These are phyloP conservation scores for Exophiala sp. DNA, from an alignment of 2,329 filamentous ascomycete genomes.

Conservation along the genomic window DNA sequence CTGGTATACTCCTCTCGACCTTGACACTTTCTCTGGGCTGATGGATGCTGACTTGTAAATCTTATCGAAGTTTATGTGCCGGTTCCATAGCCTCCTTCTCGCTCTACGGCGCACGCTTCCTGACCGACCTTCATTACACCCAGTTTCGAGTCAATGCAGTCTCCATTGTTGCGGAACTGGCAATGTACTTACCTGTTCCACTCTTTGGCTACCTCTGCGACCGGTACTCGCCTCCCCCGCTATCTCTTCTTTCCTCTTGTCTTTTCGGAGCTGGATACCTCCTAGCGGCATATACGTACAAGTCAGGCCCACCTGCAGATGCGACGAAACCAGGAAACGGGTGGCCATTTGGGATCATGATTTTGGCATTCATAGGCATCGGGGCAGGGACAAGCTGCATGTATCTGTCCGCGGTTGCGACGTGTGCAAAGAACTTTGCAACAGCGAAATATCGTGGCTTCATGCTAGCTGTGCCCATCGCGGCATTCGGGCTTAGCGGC, in stretches of 20 bases:
- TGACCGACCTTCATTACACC: slow-evolving; percentile 76
- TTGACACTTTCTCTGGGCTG: background rate
- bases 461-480: slow-evolving; percentile 83
- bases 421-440: slow-evolving; percentile 97
- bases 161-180: slow-evolving; percentile 77
- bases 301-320: slow-evolving; percentile 49
- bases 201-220: slow-evolving; percentile 88
- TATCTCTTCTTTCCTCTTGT: slow-evolving; percentile 64
- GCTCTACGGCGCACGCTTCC: slow-evolving; percentile 85
- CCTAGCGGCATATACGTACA: slow-evolving; percentile 73
- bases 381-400: slow-evolving; percentile 80
- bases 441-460: slow-evolving; percentile 80
- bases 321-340: slow-evolving; percentile 46
- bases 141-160: slow-evolving; percentile 90
- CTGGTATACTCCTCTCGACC: slow-evolving; percentile 38
- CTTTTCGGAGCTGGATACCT: slow-evolving; percentile 78
- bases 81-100: slow-evolving; percentile 92
- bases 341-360: slow-evolving; percentile 76
- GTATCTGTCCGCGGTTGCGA: slow-evolving; percentile 87
- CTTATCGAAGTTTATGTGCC: slow-evolving; percentile 59
- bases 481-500: slow-evolving; percentile 84
- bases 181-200: slow-evolving; percentile 88
- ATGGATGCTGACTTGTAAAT: background rate
- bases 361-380: slow-evolving; percentile 74
- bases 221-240: slow-evolving; percentile 70